phyloP scores from a whole-genome alignment of 306 rosid genomes.

The Citrullus colocynthis region DNA sequence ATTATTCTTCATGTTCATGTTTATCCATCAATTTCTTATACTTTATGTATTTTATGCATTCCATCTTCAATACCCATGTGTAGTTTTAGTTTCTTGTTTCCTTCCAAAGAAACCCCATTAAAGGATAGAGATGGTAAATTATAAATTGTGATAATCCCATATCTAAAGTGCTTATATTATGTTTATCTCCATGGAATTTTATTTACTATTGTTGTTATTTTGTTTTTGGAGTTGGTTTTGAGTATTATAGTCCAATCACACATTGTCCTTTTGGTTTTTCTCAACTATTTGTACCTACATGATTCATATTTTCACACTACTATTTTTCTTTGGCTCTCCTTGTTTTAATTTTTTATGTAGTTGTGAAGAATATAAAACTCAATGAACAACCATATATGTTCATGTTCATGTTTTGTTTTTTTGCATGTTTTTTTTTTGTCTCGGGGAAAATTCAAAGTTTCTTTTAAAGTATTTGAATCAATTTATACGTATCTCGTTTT shows the following conservation, averaged over 20 bases:
- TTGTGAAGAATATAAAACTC: neutral
- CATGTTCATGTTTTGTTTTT: neutral
- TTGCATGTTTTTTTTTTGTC: accelerated
- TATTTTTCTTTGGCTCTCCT: neutral
- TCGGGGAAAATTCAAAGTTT: neutral
- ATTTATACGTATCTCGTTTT: neutral
- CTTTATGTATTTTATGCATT: neutral
- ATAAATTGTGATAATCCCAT: neutral
- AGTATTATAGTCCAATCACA: neutral
- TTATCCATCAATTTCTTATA: too few species aligned
- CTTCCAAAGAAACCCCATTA: neutral
- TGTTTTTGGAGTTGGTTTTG: neutral
- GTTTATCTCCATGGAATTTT: neutral
- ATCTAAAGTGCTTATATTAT: neutral
- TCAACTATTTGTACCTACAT: neutral
- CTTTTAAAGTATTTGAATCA: neutral
- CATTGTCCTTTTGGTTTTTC: neutral
- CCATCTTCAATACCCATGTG: neutral
- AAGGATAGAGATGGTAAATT: too few species aligned
- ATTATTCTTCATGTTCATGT: too few species aligned
- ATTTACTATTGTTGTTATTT: neutral
- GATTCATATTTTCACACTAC: neutral
- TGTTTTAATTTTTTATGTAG: neutral
- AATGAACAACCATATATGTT: neutral
- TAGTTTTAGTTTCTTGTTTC: neutral